A percentile compares a stretch with the other conserved stretches of the same genome.
phyloP scores from a whole-genome alignment of 768 basidiomycete species.

The Obba rivulosa region DNA sequence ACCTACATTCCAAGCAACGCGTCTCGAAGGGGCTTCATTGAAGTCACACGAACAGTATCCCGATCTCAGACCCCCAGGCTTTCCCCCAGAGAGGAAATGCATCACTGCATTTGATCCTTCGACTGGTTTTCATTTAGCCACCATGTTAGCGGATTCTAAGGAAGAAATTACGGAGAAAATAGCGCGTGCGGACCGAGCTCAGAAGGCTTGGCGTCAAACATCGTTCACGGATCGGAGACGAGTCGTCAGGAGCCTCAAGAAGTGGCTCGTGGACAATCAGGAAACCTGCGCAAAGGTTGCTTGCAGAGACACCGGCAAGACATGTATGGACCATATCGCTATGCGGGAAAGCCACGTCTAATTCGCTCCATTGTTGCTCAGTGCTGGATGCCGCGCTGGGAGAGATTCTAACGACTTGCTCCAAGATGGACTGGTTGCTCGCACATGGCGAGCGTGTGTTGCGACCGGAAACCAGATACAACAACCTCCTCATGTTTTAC shows the following conservation, averaged over 20 bases:
- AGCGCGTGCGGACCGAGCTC: conserved; percentile 54
- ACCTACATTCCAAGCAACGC: conserved; percentile 49
- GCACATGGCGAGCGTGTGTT: conserved; percentile 78
- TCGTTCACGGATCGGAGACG: conserved; percentile 76
- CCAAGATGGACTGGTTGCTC: conserved; percentile 91
- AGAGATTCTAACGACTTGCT: conserved; percentile 91
- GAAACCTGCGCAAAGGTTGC: conserved; percentile 81
- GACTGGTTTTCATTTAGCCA: conserved; percentile 76
- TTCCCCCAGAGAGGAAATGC: conserved; percentile 49
- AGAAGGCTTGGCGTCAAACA: conserved; percentile 66
- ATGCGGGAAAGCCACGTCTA: background rate
- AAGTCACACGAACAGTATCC: conserved; percentile 57
- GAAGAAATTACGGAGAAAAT: conserved; percentile 76
- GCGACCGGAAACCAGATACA: conserved; percentile 62
- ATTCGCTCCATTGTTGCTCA: conserved; percentile 25
- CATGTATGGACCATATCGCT: conserved; percentile 38
- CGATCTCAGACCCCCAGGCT: conserved; percentile 46
- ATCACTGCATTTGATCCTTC: conserved; percentile 93
- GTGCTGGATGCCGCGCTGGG: conserved; percentile 93
- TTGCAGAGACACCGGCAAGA: conserved; percentile 94
- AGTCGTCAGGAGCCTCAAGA: conserved; percentile 80
- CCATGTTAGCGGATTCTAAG: conserved; percentile 68
- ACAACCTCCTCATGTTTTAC: conserved; percentile 65
- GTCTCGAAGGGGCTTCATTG: conserved; percentile 54
- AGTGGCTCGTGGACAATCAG: conserved; percentile 92